phyloP scores from a whole-genome alignment of 164 flowering plant genomes.

The Pachysandra terminalis region DNA sequence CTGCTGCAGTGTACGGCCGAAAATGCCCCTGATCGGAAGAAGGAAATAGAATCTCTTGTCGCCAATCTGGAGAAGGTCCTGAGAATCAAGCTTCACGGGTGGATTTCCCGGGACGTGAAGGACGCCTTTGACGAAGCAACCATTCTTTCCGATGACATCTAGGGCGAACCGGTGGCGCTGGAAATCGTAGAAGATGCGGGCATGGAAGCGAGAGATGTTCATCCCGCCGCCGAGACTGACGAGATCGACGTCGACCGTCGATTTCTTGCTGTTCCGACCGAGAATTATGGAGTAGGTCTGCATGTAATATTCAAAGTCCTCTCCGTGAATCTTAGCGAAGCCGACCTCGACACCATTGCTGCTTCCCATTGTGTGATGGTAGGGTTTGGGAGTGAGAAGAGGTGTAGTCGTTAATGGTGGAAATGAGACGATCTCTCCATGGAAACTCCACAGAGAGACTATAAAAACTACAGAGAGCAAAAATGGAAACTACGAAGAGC shows the following conservation, averaged over 20 bases:
- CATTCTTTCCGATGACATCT: slow-evolving; percentile 92
- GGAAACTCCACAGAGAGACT: too few relatives aligned
- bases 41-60: slow-evolving; percentile 95
- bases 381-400: too few relatives aligned
- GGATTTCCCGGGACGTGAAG: slow-evolving; percentile 84
- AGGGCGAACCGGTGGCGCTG: slow-evolving; percentile 88
- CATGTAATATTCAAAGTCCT: slow-evolving; percentile 99
- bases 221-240: slow-evolving; percentile 93
- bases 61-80: slow-evolving; percentile 90
- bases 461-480: too few relatives aligned
- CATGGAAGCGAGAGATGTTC: slow-evolving; percentile 99
- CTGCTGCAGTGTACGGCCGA: slow-evolving; percentile 32
- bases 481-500: too few relatives aligned
- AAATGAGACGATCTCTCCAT: not conserved
- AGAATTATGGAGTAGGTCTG: slow-evolving; percentile 93
- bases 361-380: slow-evolving; percentile 20
- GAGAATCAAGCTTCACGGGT: slow-evolving; percentile 88
- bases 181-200: slow-evolving; percentile 99
- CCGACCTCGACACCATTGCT: slow-evolving; percentile 81
- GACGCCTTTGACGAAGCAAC: slow-evolving; percentile 90
- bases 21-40: slow-evolving; percentile 67
- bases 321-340: slow-evolving; percentile 97
- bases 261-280: slow-evolving; percentile 87
- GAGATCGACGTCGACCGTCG: slow-evolving; percentile 89
- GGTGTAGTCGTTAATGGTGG: too few relatives aligned